Evolutionary conservation across 148 eudicot genomes (phyloP), one percentile per base, ranked within the genome.

Genomic region (Chenopodium berlandieri): DNA sequence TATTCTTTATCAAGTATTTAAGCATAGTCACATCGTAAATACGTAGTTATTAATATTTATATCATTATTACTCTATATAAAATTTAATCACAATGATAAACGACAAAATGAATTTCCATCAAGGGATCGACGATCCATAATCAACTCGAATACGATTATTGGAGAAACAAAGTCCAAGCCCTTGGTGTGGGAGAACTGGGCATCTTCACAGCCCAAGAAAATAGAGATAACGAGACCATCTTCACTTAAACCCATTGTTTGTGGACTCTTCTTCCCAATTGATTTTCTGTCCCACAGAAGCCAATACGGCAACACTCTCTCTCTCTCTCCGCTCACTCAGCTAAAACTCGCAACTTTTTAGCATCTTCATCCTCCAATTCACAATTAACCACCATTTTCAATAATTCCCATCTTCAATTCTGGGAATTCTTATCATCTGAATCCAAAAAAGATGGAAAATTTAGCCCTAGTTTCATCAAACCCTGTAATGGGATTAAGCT

Each of bases 381-480:
- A 46, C 31, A 6, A 20, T 62, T 44, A 19, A 46, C 19, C 27
- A 48, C 76, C 31, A 73, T 46, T n/a, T 23, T 32, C 76, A 23
- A 47, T 1, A 73, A 73, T 9, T 47, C 76, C 19, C 9, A 4
- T 48, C 2, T 16, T 2, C 1, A 48, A 22, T 22, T 44, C n/a
- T 19, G 76, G 20, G 32, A 22, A 12, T 19, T 32, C 20, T 37
- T 34, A 40, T 40, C 7, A 6, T 40, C 44, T 40, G 44, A 40
- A 40, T 40, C 44, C 74, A 22, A 40, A 6, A 62, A 69, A 60
- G 20, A 88, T 88, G 90, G 90, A 86, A 73, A 88, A 79, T 82
- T 75, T 86, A 68, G 77, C 84, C 87, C 81, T 86, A 82, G 74
- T 86, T 76, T 83, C 90, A 4, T 76, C 86, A 54, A 86, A 84